Evolutionary conservation across 805 yeast genomes (phyloP).

Genomic region (Yamadazyma phyllophila): DNA sequence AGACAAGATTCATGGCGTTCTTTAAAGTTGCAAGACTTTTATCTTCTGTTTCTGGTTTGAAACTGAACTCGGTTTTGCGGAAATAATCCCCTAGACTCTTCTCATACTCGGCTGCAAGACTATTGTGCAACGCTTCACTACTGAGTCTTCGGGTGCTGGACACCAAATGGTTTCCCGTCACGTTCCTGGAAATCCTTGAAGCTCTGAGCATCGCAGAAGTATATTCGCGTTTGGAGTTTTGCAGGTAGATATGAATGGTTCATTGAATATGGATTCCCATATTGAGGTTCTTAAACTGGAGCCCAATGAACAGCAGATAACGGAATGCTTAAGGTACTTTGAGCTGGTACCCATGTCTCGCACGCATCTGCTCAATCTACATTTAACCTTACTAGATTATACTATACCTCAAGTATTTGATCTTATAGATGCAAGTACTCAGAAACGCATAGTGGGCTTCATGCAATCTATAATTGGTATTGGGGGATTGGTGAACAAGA

Average conservation of each 20-base stretch:
- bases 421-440: constrained; percentile 13
- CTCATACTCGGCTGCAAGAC: not conserved
- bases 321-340: not conserved
- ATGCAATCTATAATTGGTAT: constrained; percentile 29
- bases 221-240: not conserved
- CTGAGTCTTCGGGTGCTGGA: not conserved
- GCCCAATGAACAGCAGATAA: constrained; percentile 1
- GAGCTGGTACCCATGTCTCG: not conserved
- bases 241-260: not conserved
- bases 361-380: not conserved
- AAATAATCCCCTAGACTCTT: constrained; percentile 20
- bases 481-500: constrained; percentile 27
- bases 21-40: constrained; percentile 11
- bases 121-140: too few species aligned
- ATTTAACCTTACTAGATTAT: constrained; percentile 25
- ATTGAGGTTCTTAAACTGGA: constrained; percentile 1
- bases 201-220: not conserved
- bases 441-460: constrained; percentile 5
- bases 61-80: constrained; percentile 16
- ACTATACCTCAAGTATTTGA: constrained; percentile 33
- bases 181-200: not conserved
- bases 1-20: constrained; percentile 21
- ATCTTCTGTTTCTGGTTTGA: constrained; percentile 14
- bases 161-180: not conserved
- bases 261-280: not conserved